Conservation (phyloP, 2,329 filamentous ascomycete genomes). For the Penicillium paneum region DNA sequence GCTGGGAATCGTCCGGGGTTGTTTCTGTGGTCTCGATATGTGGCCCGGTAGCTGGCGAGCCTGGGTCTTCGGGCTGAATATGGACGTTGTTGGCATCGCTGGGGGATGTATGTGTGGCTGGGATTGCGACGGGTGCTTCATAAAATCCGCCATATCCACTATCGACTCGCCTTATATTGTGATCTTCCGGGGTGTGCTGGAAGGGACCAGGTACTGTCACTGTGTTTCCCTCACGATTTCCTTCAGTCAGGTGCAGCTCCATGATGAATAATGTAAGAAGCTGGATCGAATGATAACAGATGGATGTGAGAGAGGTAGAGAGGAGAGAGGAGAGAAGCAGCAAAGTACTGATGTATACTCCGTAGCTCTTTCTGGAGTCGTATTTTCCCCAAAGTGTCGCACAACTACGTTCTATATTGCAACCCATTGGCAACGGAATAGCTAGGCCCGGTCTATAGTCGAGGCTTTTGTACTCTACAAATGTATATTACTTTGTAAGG, state of each 20-base stretch:
- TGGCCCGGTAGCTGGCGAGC: background rate
- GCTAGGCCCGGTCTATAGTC: too few relatives aligned
- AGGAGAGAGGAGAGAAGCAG: background rate
- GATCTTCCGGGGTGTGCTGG: background rate
- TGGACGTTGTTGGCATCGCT: background rate
- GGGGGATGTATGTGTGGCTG: background rate
- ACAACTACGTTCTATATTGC: background rate
- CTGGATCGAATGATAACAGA: background rate
- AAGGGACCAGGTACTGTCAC: background rate
- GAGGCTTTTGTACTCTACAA: too few relatives aligned
- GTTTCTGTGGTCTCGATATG: background rate
- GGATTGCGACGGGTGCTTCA: background rate
- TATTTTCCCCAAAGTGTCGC: background rate
- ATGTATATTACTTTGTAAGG: too few relatives aligned
- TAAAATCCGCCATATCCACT: background rate
- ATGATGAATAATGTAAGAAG: background rate
- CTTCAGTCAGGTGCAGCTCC: background rate
- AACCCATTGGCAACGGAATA: too few relatives aligned
- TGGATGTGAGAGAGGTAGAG: background rate
- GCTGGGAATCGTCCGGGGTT: background rate
- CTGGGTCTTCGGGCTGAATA: background rate
- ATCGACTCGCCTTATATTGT: background rate
- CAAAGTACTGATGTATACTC: background rate
- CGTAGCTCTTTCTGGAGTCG: background rate
- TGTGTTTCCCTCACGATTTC: background rate